Evolutionary conservation across 495 filamentous ascomycete species (phyloP).

Genomic region (Aspergillus affinis): DNA sequence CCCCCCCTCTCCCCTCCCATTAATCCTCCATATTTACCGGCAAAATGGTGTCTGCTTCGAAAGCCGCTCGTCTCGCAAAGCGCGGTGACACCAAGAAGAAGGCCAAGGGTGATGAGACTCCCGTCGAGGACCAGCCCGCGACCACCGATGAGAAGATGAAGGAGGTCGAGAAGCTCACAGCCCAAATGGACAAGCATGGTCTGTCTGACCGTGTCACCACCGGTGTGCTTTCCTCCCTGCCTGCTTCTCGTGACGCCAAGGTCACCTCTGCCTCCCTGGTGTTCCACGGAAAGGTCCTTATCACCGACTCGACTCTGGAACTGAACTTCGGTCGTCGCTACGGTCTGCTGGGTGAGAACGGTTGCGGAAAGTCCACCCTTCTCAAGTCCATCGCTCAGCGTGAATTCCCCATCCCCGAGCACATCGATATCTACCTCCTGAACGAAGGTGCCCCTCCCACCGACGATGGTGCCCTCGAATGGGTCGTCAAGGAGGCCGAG

Average conservation of each 20-base stretch:
- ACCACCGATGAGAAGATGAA: slow-evolving; percentile 71
- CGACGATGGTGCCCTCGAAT: slow-evolving; percentile 88
- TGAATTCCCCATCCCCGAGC: slow-evolving; percentile 94
- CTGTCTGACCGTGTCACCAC: slow-evolving; percentile 98
- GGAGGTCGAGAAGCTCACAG: slow-evolving; percentile 74
- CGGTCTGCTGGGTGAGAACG: slow-evolving; percentile 96
- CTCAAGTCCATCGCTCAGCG: slow-evolving; percentile 91
- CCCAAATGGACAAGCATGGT: slow-evolving; percentile 95
- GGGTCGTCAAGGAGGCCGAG: slow-evolving; percentile 95
- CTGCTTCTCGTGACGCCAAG: slow-evolving; percentile 88
- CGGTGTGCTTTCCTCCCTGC: slow-evolving; percentile 86
- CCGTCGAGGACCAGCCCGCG: slow-evolving; percentile 62
- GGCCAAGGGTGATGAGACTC: slow-evolving; percentile 66
- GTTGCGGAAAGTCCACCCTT: slow-evolving; percentile 95
- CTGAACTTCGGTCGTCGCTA: slow-evolving; percentile 92
- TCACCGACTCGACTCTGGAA: slow-evolving; percentile 90
- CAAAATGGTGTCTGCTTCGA: slow-evolving; percentile 83
- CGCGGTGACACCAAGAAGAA: slow-evolving; percentile 72
- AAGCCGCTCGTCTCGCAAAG: slow-evolving; percentile 96
- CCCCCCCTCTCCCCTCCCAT: slow-evolving; percentile 12
- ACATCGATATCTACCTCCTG: slow-evolving; percentile 96
- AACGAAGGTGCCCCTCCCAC: slow-evolving; percentile 95
- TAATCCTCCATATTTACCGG: slow-evolving; percentile 16
- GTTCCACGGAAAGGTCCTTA: slow-evolving; percentile 96
- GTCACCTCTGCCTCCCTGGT: slow-evolving; percentile 89